Evolutionary conservation across 139 green algal species (phyloP), one percentile per base, ranked within the genome.

Genomic region (Chlorella sorokiniana): DNA sequence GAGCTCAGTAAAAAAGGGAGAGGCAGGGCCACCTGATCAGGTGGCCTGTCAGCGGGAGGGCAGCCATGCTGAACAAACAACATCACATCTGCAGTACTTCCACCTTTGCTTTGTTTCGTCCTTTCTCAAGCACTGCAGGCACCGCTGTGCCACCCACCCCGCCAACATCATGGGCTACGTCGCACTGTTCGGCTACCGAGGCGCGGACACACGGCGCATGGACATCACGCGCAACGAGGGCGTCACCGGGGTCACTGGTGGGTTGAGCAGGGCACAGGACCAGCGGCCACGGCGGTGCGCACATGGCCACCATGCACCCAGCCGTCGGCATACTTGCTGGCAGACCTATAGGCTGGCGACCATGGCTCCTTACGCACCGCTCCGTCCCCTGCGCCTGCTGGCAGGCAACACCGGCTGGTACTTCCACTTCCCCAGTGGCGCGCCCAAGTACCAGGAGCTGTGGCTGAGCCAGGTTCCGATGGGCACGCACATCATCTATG

Each of bases 201-300:
- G 67, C 10, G n/a, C 37, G 10, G 59, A 82, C 14, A 63, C 70
- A 1, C 78, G 89, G 4, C 84, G 29, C 41, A 89, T 91, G 73
- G 81, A 45, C 31, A 81, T 92, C 71, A 93, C 90, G 10, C 77
- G 82, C 8, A 93, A 92, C 70, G 88, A 91, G 81, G 89, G 89
- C 22, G 82, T 93, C 63, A 91, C 89, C 0, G 89, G 89, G 0
- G 87, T 91, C 1, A 89, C 83, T 52, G 83, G 83, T 72, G 63
- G 33, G 33, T 29, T 22, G n/a, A n/a, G 48, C 11, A 16, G 48
- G n/a, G n/a, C n/a, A n/a, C n/a, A n/a, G n/a, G n/a, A n/a, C n/a
- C n/a, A n/a, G n/a, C n/a, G n/a, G n/a, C n/a, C n/a, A n/a, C n/a
- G n/a, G n/a, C n/a, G n/a, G n/a, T n/a, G n/a, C n/a, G n/a, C n/a